A percentile compares a stretch with the other conserved stretches of the same genome.
These are phyloP conservation scores for Cadophora sp. DNA, from an alignment of 2,329 filamentous ascomycete genomes.

Conservation along the genomic window DNA sequence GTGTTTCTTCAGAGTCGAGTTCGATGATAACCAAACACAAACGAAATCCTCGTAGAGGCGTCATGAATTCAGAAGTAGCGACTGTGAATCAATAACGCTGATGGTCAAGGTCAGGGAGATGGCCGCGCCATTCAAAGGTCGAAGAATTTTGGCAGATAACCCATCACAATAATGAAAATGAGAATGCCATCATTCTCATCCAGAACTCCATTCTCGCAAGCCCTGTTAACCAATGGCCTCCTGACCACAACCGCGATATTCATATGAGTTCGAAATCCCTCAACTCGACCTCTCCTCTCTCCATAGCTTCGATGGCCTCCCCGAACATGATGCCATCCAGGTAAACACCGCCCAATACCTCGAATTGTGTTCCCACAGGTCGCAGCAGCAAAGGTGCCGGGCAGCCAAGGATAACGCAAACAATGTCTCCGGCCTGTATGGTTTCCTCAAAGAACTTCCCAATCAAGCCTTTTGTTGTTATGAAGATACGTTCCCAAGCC, in stretches of 20 bases:
- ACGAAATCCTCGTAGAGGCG: no score
- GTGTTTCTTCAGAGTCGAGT: no score
- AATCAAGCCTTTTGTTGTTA: background rate
- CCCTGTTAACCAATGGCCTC: background rate
- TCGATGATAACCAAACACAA: no score
- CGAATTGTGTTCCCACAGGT: conserved; percentile 7
- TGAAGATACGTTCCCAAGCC: background rate
- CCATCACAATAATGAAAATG: no score
- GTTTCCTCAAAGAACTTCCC: background rate
- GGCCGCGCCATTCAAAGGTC: no score
- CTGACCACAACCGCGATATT: background rate
- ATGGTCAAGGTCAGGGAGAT: no score
- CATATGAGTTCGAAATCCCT: conserved; percentile 3
- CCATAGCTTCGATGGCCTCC: conserved; percentile 14
- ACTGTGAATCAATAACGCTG: no score
- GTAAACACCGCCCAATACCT: conserved; percentile 22
- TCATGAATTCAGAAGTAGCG: no score
- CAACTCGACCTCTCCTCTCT: background rate
- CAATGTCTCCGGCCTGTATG: conserved; percentile 7
- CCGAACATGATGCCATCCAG: conserved; percentile 27
- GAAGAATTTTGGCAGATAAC: no score
- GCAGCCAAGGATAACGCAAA: conserved; percentile 22
- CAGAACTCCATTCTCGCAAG: background rate
- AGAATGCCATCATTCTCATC: no score
- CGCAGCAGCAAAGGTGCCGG: conserved; percentile 16